These are phyloP conservation scores for Globisporangium uncinulatum DNA, from an alignment of 352 stramenopile genomes.

Conservation along the genomic window DNA sequence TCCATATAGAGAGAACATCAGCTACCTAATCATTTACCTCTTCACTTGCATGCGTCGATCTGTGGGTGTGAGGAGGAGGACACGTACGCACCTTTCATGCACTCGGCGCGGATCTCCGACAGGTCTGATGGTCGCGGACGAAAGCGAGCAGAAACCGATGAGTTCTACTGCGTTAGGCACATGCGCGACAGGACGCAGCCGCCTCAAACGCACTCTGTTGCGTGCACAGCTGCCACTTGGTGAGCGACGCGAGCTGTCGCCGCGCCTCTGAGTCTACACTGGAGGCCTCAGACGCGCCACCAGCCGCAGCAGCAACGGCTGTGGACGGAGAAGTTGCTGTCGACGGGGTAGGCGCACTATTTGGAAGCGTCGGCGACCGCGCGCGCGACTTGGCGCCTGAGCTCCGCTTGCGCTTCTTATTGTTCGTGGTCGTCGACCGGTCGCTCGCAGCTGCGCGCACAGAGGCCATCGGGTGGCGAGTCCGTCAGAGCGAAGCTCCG, in stretches of 20 bases:
- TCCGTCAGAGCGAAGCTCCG: neutral
- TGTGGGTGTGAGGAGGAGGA: no score
- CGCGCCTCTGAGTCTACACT: constrained; percentile 15
- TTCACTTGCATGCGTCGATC: neutral
- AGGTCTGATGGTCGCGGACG: constrained; percentile 11
- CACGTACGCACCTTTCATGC: constrained; percentile 30
- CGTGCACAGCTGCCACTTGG: constrained; percentile 32
- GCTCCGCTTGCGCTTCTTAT: constrained; percentile 33
- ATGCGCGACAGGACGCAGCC: neutral
- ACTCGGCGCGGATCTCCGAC: constrained; percentile 24
- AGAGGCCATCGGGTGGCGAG: constrained; percentile 18
- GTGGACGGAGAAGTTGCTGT: neutral
- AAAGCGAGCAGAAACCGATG: neutral
- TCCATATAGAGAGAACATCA: neutral
- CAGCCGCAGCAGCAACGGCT: neutral
- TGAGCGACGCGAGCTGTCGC: constrained; percentile 14
- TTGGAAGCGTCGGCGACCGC: neutral
- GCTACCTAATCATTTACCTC: neutral
- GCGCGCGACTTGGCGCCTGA: constrained; percentile 8
- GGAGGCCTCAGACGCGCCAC: neutral
- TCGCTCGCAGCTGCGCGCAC: constrained; percentile 18
- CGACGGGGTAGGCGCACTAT: no score
- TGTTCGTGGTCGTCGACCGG: constrained; percentile 1
- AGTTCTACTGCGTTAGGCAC: neutral
- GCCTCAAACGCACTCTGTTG: constrained; percentile 19